Evolutionary conservation across 352 stramenopile species (phyloP), one percentile per base, ranked within the genome.

Genomic region (Phytophthora rubi): DNA sequence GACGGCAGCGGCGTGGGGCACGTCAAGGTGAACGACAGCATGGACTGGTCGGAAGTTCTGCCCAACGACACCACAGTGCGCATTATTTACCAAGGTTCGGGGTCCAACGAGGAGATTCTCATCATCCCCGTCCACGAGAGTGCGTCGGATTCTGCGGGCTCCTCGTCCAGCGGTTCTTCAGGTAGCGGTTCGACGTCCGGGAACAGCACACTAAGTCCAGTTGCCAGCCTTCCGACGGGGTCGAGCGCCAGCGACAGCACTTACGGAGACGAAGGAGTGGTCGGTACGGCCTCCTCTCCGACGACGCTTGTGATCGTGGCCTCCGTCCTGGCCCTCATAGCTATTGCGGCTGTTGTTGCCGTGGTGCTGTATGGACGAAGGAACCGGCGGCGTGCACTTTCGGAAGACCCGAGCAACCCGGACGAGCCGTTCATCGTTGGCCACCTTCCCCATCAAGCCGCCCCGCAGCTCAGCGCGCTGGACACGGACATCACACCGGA

Each of bases 51-150:
- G 12, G 49, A 75, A 0, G 33, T 82, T 47, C 69, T 88, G 44
- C 49, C 64, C 33, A 86, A 83, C 45, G 73, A 73, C 21, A 72
- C 73, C n/a, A 85, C 65, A 8, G 78, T 81, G 33, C 75, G 71
- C 42, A 80, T 88, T 74, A 45, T 80, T 18, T 83, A 85, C 61
- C 32, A 68, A 64, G 71, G 77, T 4, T 77, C 74, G 6, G 67
- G 73, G 12, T 80, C 76, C 6, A 70, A 53, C 16, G 62, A 72
- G 51, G 66, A 80, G 51, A 71, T 83, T 57, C 53, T 83, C 3
- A 62, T 83, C 28, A 54, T 81, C 28, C 73, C 76, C 1, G 59
- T 75, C n/a, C 65, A 68, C 37, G 63, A 64, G 23, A 61, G 37
- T 8, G 45, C 59, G 47, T 66, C 69, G 28, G 59, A 61, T 7